These are phyloP conservation scores for Ceratocystis smalleyi DNA, from an alignment of 2,329 filamentous ascomycete species.

Conservation along the genomic window DNA sequence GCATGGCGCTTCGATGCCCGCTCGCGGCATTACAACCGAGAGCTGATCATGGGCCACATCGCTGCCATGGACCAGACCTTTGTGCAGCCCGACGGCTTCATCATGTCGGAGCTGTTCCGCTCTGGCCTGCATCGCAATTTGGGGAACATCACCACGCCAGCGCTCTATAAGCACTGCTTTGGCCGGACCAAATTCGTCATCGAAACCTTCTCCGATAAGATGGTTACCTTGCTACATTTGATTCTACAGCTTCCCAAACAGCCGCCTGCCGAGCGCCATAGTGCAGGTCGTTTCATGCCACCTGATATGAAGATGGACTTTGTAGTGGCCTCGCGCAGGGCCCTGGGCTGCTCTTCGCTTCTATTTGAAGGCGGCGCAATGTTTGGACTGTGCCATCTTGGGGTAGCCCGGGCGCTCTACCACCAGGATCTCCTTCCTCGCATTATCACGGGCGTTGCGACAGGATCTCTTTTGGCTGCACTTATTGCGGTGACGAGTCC, in stretches of 20 bases:
- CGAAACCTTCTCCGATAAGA: constrained; percentile 75
- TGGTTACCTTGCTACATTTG: constrained; percentile 66
- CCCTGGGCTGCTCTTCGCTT: constrained; percentile 72
- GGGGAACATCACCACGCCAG: constrained; percentile 74
- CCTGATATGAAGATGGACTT: constrained; percentile 68
- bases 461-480: constrained; percentile 76
- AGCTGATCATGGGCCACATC: constrained; percentile 63
- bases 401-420: constrained; percentile 78
- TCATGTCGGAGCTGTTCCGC: constrained; percentile 63
- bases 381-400: constrained; percentile 79
- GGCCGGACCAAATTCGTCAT: constrained; percentile 81
- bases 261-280: constrained; percentile 33
- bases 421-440: constrained; percentile 65
- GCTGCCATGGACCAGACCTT: constrained; percentile 54
- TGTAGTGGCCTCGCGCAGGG: constrained; percentile 72
- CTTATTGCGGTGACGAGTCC: constrained; percentile 77
- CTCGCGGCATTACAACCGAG: constrained; percentile 72
- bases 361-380: constrained; percentile 83
- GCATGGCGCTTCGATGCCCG: constrained; percentile 72
- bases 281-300: constrained; percentile 24
- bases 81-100: constrained; percentile 55
- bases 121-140: constrained; percentile 64
- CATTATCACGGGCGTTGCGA: constrained; percentile 83
- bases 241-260: constrained; percentile 40
- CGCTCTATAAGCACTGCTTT: constrained; percentile 71